Conservation (phyloP, 2,329 filamentous ascomycete genomes). For the Gliomastix tumulicola region DNA sequence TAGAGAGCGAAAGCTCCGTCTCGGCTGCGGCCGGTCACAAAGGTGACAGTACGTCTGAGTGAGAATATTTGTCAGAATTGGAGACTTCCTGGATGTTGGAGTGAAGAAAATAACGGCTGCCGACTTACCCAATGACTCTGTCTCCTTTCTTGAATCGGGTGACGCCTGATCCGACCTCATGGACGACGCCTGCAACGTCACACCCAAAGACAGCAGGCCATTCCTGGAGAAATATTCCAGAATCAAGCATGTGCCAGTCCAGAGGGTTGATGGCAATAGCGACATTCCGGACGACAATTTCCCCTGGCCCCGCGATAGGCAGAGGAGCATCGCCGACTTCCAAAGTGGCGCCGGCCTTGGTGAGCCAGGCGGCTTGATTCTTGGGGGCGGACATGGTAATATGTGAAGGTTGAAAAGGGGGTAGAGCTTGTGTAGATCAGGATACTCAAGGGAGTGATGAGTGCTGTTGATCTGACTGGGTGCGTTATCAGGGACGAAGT, state of each 20-base stretch:
- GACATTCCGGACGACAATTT: slow-evolving; percentile 12
- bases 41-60: slow-evolving; percentile 13
- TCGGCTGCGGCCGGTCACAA: slow-evolving; percentile 14
- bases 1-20: slow-evolving; percentile 17
- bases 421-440: too few relatives aligned
- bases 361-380: slow-evolving; percentile 13
- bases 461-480: too few relatives aligned
- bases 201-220: slow-evolving; percentile 18
- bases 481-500: too few relatives aligned
- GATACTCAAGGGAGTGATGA: too few relatives aligned
- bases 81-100: neutral
- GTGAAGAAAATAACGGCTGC: neutral
- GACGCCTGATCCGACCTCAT: slow-evolving; percentile 13
- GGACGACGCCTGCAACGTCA: slow-evolving; percentile 21
- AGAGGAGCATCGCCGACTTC: slow-evolving; percentile 14
- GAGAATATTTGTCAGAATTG: neutral
- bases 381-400: too few relatives aligned
- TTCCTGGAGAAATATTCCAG: slow-evolving; percentile 23
- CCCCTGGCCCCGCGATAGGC: slow-evolving; percentile 8
- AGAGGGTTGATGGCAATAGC: slow-evolving; percentile 20
- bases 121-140: slow-evolving; percentile 11
- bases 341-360: slow-evolving; percentile 9
- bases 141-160: slow-evolving; percentile 16
- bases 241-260: slow-evolving; percentile 17
- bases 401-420: too few relatives aligned